phyloP scores from a whole-genome alignment of 352 stramenopile species.

The Globisporangium canariense region DNA sequence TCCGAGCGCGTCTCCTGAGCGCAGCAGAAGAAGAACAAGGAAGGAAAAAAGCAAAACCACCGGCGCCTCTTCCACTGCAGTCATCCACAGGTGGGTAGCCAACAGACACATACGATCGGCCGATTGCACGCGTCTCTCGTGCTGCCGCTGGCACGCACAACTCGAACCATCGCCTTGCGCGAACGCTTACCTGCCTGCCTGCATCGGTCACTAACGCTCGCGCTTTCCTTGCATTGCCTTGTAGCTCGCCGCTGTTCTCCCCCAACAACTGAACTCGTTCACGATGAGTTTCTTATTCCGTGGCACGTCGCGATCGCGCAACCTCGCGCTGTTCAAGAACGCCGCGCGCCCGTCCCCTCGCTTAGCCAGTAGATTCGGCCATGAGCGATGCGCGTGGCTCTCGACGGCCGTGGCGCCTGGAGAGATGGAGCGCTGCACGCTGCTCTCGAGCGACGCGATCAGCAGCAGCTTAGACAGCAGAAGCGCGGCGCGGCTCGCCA shows the following conservation, averaged over 20 bases:
- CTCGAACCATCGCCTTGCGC: constrained; percentile 10
- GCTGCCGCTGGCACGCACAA: constrained; percentile 3
- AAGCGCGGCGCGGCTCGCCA: constrained; percentile 39
- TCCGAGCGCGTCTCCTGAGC: constrained; percentile 5
- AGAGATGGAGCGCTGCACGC: constrained; percentile 30
- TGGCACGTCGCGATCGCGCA: constrained; percentile 21
- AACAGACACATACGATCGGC: background rate
- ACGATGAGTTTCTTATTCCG: constrained; percentile 45
- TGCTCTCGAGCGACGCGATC: constrained; percentile 35
- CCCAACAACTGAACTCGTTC: constrained; percentile 13
- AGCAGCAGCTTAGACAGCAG: constrained; percentile 21
- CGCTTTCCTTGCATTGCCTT: too few species aligned
- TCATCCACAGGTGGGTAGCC: background rate
- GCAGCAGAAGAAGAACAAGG: background rate
- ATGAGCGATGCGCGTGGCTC: constrained; percentile 51
- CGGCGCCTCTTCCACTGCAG: constrained; percentile 1
- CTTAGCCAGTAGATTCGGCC: constrained; percentile 55
- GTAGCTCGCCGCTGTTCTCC: background rate
- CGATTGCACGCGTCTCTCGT: background rate
- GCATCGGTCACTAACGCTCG: background rate
- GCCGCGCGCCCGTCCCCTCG: constrained; percentile 23
- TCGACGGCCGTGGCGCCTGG: constrained; percentile 24
- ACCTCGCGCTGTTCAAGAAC: constrained; percentile 31
- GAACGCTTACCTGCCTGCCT: too few species aligned
- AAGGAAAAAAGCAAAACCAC: constrained; percentile 4